phyloP scores from a whole-genome alignment of 176 grass and related monocot genomes.

The Ensete glaucum region DNA sequence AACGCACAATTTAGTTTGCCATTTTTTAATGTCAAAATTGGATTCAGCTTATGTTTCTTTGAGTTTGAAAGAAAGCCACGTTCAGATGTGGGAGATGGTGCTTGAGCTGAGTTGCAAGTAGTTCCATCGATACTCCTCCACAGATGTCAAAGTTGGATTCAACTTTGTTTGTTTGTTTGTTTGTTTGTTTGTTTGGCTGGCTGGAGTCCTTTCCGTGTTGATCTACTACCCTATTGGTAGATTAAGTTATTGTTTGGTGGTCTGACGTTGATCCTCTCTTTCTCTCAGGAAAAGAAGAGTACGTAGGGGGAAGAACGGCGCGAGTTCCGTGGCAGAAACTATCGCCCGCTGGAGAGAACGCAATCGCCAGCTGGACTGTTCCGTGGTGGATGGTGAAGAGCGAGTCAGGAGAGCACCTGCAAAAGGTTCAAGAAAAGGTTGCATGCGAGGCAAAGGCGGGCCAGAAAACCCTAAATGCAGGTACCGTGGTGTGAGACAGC shows the following conservation, averaged over 20 bases:
- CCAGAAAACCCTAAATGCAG: conserved; percentile 59
- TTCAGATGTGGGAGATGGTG: too few relatives aligned
- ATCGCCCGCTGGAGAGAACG: conserved; percentile 56
- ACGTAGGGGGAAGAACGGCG: conserved; percentile 41
- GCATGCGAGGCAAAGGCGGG: conserved; percentile 91
- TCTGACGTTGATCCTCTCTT: neutral
- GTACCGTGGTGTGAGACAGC: conserved; percentile 81
- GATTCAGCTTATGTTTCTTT: too few relatives aligned
- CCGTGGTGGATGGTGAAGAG: conserved; percentile 1
- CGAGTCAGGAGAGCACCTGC: conserved; percentile 44
- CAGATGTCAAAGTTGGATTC: too few relatives aligned
- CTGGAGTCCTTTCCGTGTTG: too few relatives aligned
- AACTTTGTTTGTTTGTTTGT: too few relatives aligned
- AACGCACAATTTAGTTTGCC: neutral
- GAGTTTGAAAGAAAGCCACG: too few relatives aligned
- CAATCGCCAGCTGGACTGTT: conserved; percentile 31
- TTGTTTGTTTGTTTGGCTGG: too few relatives aligned
- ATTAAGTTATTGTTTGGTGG: too few relatives aligned
- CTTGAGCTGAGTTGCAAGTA: too few relatives aligned
- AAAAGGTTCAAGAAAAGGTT: conserved; percentile 92
- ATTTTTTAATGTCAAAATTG: too few relatives aligned
- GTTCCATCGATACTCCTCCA: too few relatives aligned
- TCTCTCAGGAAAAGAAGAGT: conserved; percentile 56
- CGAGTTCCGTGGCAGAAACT: conserved; percentile 44
- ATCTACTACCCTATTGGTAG: too few relatives aligned